These are phyloP conservation scores for Pythium folliculosum DNA, from an alignment of 352 stramenopile species.

Conservation along the genomic window DNA sequence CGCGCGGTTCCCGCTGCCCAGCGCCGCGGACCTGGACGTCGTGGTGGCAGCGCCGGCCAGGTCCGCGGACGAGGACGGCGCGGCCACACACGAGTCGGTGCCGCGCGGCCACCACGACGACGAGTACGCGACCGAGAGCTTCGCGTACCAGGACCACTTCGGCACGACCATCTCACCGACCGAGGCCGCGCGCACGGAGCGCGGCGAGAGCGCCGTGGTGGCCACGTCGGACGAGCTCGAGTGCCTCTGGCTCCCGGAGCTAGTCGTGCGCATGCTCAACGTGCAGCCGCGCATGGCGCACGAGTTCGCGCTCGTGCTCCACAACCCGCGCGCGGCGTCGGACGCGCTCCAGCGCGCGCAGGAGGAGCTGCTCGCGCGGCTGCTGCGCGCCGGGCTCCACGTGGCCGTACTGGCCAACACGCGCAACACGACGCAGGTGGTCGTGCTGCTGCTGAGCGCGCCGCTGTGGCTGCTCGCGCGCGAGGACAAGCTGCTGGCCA, in stretches of 20 bases:
- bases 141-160: constrained; percentile 63
- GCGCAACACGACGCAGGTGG: constrained; percentile 40
- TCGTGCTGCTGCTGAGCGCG: constrained; percentile 58
- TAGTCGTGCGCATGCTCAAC: constrained; percentile 63
- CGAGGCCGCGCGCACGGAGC: constrained; percentile 31
- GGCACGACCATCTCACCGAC: constrained; percentile 46
- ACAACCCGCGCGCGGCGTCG: constrained; percentile 34
- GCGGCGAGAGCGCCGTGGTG: constrained; percentile 36
- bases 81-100: background rate
- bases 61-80: background rate
- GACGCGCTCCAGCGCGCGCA: constrained; percentile 37
- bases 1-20: constrained; percentile 29
- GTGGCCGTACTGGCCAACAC: constrained; percentile 60
- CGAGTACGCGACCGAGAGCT: constrained; percentile 34
- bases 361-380: constrained; percentile 39
- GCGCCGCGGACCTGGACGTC: background rate
- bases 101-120: constrained; percentile 6
- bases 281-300: constrained; percentile 57
- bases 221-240: constrained; percentile 41
- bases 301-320: constrained; percentile 58
- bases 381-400: constrained; percentile 51
- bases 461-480: constrained; percentile 57
- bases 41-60: background rate
- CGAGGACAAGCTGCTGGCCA: constrained; percentile 65
- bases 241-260: constrained; percentile 55